Evolutionary conservation across 2,329 filamentous ascomycete species (phyloP), one percentile per base, ranked within the genome.

Genomic region (Penicillium sp.): DNA sequence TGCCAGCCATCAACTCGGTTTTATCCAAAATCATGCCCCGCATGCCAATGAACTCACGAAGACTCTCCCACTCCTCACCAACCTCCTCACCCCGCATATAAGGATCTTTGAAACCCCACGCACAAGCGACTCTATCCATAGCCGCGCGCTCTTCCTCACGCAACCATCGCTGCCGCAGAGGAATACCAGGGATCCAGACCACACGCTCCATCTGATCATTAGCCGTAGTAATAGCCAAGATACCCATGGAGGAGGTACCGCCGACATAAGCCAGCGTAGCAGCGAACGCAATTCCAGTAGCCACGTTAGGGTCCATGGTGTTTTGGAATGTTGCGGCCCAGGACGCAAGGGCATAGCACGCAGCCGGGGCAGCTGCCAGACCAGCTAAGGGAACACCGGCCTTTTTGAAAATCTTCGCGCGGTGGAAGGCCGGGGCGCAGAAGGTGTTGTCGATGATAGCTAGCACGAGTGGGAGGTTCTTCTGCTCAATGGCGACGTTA

Each of bases 201-300:
- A 97, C 89, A 16, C 93, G 83, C 63, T 87, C 85, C 88, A 96
- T 95, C 71, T 97, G 90, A 68, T 97, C 91, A 70, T 96, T 96
- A 52, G 86, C 79, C 29, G 92, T 96, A 22, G 89, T 84, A 51
- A 95, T 76, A 8, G 92, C 89, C 31, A 97, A 82, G 35, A 93
- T 74, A 2, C 92, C 93, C 45, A 97, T 81, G 9, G 86, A 89
- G 3, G 82, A 84, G 4, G 90, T 90, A 55, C 89, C 88, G 16
- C 83, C 80, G 35, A 95, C 78, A 68, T 97, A 99, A 6, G 89
- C 87, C 53, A 92, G 74, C 41, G 93, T 87, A 11, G 88, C 91
- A 0, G 81, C 81, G 65, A 95, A 89, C 4, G 87, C 86, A 52
- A 95, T 82, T 10, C 81, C 81, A 2, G 89, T 95, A 9, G 90